Conservation (phyloP, 225 moss, liverwort and hornwort species). For the Thuidium tamariscinum region DNA sequence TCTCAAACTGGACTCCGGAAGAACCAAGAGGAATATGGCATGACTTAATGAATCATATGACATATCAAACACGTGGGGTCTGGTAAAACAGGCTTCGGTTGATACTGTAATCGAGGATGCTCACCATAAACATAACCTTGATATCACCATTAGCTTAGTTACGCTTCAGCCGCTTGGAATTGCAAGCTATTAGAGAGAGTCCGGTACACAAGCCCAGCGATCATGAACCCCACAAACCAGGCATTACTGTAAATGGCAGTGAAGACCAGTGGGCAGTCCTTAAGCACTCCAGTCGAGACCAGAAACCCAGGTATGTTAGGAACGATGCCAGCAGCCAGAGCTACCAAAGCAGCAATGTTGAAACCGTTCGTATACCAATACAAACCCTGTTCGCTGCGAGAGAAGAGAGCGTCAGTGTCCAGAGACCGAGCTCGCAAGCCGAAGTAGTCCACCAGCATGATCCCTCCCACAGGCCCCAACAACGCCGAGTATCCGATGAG, state of each 20-base stretch:
- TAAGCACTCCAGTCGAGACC: constrained; percentile 23
- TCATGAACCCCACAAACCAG: constrained; percentile 73
- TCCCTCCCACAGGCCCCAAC: constrained; percentile 79
- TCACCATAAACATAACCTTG: neutral
- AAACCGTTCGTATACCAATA: constrained; percentile 83
- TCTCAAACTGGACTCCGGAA: neutral
- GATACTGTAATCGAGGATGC: neutral
- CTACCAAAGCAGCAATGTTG: constrained; percentile 56
- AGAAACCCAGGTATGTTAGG: constrained; percentile 79
- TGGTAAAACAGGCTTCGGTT: neutral
- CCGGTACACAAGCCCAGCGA: constrained; percentile 49
- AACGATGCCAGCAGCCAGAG: constrained; percentile 51
- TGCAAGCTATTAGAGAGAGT: constrained; percentile 15
- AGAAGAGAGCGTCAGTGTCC: constrained; percentile 51
- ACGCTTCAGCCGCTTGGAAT: constrained; percentile 11
- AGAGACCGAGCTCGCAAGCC: constrained; percentile 41
- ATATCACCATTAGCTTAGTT: neutral
- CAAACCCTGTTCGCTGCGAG: constrained; percentile 18
- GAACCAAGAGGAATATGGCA: neutral
- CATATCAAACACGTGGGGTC: neutral
- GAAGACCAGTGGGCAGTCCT: constrained; percentile 25
- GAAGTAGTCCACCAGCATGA: constrained; percentile 76
- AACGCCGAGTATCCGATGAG: constrained; percentile 91
- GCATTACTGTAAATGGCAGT: constrained; percentile 57
- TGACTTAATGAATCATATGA: neutral